Evolutionary conservation across 176 grass and related monocot species (phyloP), one percentile per base, ranked within the genome.

Genomic region (Phragmites australis): DNA sequence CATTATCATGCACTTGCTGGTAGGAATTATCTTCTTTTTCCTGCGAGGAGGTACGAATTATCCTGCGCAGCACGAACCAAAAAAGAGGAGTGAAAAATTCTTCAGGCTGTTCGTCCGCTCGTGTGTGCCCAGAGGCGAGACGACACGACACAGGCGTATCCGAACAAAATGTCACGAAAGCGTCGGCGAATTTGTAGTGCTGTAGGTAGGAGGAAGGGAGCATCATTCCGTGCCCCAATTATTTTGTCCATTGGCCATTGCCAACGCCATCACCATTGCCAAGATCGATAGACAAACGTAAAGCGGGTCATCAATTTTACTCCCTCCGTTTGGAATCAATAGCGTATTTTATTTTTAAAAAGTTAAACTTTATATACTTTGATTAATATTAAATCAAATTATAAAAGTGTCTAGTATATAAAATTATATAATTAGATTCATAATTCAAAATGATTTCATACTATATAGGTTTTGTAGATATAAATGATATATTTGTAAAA

Each of bases 261-360:
- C 32, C 41, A 9, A 58, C 3, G 72, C 21, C 72, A n/a, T 62
- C 55, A 65, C 13, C 60, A 31, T 56, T 46, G 56, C 41, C 48
- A 56, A 88, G 65, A 78, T 78, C 23, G 52, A 78, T 82, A 71
- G 86, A n/a, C 56, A 16, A 55, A 40, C 17, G 19, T 42, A 51
- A 64, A 53, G 26, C 5, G 34, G 34, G 5, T 37, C 34, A 37
- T 37, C 34, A n/a, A n/a, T n/a, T n/a, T n/a, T 18, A 44, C 34
- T 37, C 5, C 34, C 34, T 37, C 34, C 5, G 34, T 37, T 37
- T 37, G 5, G 34, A 37, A 37, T 2, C 5, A 37, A 5, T 37
- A 37, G 34, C 3, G 34, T n/a, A 37, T 37, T 2, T 37, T 37
- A 2, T 37, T 37, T 37, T 37, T 2, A 5, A 37, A 37, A 2